These are phyloP conservation scores for Phytopythium cucurbitacearum DNA, from an alignment of 352 stramenopile genomes.

Conservation along the genomic window DNA sequence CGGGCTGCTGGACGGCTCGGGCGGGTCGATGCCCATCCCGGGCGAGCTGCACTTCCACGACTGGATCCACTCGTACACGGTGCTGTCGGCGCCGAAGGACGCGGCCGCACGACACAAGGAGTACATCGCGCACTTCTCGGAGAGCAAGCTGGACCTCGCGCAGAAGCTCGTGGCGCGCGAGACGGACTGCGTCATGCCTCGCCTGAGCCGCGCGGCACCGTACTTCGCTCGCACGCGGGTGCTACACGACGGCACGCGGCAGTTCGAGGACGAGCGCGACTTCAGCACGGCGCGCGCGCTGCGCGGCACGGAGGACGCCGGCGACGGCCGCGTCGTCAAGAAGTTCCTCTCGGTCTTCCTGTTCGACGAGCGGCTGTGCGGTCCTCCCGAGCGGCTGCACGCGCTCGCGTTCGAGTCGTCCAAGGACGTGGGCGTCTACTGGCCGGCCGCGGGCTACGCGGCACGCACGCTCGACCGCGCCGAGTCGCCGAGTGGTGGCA, in stretches of 20 bases:
- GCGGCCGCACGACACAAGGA: slow-evolving; percentile 28
- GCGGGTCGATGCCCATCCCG: slow-evolving; percentile 20
- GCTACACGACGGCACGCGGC: slow-evolving; percentile 45
- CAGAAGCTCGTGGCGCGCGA: slow-evolving; percentile 46
- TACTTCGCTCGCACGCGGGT: slow-evolving; percentile 39
- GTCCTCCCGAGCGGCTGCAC: slow-evolving; percentile 37
- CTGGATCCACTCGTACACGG: slow-evolving; percentile 72
- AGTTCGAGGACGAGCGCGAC: slow-evolving; percentile 22
- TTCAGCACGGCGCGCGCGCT: slow-evolving; percentile 17
- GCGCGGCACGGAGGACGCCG: slow-evolving; percentile 13
- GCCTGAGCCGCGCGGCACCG: slow-evolving; percentile 14
- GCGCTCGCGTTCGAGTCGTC: slow-evolving; percentile 38
- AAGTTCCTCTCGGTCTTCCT: slow-evolving; percentile 65
- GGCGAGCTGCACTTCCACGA: slow-evolving; percentile 67
- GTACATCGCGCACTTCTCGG: slow-evolving; percentile 40
- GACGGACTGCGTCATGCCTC: slow-evolving; percentile 31
- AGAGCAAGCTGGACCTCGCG: slow-evolving; percentile 60
- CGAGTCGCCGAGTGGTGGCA: slow-evolving; percentile 4
- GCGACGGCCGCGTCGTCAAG: slow-evolving; percentile 54
- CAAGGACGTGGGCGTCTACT: slow-evolving; percentile 55
- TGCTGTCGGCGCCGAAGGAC: slow-evolving; percentile 27
- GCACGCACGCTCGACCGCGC: slow-evolving; percentile 31
- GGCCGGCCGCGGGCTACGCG: slow-evolving; percentile 33
- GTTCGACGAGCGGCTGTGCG: slow-evolving; percentile 32
- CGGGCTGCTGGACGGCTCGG: slow-evolving; percentile 27